Percentiles rank a stretch among this genome's conserved stretches.
Evolutionary conservation across 2,329 filamentous ascomycete species (phyloP).

Genomic region (Diaporthe longicolla): DNA sequence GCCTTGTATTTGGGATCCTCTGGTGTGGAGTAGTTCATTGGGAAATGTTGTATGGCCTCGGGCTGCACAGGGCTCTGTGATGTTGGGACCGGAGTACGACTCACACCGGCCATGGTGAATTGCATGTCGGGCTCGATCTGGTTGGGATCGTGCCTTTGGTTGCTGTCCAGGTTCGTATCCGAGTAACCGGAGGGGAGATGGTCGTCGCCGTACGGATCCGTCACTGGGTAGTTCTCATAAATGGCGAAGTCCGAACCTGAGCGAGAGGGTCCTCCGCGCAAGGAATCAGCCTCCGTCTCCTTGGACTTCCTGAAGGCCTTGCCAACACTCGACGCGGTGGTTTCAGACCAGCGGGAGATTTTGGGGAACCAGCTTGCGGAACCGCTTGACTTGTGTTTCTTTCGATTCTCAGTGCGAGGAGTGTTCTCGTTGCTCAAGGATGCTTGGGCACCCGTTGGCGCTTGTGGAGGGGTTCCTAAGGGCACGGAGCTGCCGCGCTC

Average conservation of each 20-base stretch:
- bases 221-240: slow-evolving; percentile 73
- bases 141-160: slow-evolving; percentile 45
- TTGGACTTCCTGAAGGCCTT: slow-evolving; percentile 81
- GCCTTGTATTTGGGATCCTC: slow-evolving; percentile 86
- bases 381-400: slow-evolving; percentile 89
- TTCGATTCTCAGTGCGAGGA: slow-evolving; percentile 80
- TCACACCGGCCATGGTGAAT: slow-evolving; percentile 43
- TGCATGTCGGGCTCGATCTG: slow-evolving; percentile 43
- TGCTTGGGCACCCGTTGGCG: slow-evolving; percentile 54
- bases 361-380: slow-evolving; percentile 88
- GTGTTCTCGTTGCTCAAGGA: slow-evolving; percentile 85
- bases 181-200: slow-evolving; percentile 71
- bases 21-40: slow-evolving; percentile 59
- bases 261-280: slow-evolving; percentile 71
- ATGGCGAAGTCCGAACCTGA: slow-evolving; percentile 82
- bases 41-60: slow-evolving; percentile 43
- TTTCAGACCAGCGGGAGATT: slow-evolving; percentile 97
- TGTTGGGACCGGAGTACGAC: slow-evolving; percentile 38
- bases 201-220: slow-evolving; percentile 72
- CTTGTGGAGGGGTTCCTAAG: slow-evolving; percentile 71
- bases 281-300: slow-evolving; percentile 71
- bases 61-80: slow-evolving; percentile 51
- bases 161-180: slow-evolving; percentile 60
- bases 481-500: slow-evolving; percentile 68
- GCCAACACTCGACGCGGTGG: slow-evolving; percentile 88